Conservation (phyloP, 306 rosid genomes). For the Prunus mume region DNA sequence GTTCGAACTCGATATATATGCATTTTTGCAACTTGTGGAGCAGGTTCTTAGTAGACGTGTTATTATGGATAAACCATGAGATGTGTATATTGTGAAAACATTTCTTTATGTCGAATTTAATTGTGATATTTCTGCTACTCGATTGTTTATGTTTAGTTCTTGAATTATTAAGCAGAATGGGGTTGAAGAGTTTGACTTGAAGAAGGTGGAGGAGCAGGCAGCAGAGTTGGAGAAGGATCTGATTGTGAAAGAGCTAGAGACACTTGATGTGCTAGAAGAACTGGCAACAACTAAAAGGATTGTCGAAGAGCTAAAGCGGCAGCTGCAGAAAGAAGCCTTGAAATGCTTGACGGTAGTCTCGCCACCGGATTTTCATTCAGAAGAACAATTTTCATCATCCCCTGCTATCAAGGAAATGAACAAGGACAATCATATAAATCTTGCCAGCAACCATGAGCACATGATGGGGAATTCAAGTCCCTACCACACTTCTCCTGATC, state of each 20-base stretch:
- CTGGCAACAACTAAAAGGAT: conserved; percentile 78
- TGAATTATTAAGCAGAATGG: conserved; percentile 46
- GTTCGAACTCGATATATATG: too few species aligned
- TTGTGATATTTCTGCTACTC: neutral
- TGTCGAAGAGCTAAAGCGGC: conserved; percentile 77
- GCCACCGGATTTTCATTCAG: conserved; percentile 18
- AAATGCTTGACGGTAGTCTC: conserved; percentile 41
- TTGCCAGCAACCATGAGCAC: conserved; percentile 30
- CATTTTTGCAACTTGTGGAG: too few species aligned
- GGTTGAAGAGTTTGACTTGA: conserved; percentile 67
- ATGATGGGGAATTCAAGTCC: conserved; percentile 45
- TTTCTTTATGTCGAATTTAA: neutral
- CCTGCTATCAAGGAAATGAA: conserved; percentile 59
- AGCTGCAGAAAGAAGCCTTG: conserved; percentile 70
- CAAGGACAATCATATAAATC: conserved; percentile 31
- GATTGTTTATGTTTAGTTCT: neutral
- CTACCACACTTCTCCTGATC: conserved; percentile 44
- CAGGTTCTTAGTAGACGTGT: too few species aligned
- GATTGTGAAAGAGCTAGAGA: conserved; percentile 90
- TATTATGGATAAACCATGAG: too few species aligned
- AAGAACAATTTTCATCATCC: conserved; percentile 28
- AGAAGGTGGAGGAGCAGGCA: conserved; percentile 88
- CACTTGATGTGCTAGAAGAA: conserved; percentile 94
- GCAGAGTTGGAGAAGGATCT: conserved; percentile 93
- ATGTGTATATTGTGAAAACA: neutral